These are phyloP conservation scores for Boletus rubescentipes DNA, from an alignment of 768 basidiomycete species.

Conservation along the genomic window DNA sequence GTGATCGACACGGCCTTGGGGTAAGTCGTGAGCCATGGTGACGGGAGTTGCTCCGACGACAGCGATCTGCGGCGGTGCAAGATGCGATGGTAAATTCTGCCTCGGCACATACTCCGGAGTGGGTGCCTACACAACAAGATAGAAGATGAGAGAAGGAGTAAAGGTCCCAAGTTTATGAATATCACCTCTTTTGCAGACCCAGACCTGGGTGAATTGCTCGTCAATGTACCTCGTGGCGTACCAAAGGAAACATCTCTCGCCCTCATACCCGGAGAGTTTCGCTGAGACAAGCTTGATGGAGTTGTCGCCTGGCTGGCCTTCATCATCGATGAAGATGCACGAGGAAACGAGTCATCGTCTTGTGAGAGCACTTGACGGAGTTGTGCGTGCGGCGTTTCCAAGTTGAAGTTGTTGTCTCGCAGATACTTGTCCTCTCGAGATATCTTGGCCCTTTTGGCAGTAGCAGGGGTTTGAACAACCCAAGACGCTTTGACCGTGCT, in stretches of 20 bases:
- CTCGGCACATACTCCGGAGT: constrained; percentile 19
- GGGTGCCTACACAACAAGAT: constrained; percentile 11
- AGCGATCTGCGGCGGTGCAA: constrained; percentile 30
- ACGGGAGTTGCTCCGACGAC: constrained; percentile 32
- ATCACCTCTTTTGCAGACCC: constrained; percentile 28
- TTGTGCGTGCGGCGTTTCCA: constrained; percentile 27
- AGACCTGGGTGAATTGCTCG: constrained; percentile 24
- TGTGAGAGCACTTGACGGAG: constrained; percentile 35
- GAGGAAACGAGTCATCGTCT: constrained; percentile 25
- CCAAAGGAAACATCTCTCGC: constrained; percentile 17
- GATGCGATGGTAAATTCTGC: constrained; percentile 11
- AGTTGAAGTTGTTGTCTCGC: constrained; percentile 14
- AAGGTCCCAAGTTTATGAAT: background rate
- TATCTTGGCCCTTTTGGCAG: constrained; percentile 17
- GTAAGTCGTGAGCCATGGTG: constrained; percentile 20
- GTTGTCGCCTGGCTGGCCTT: constrained; percentile 24
- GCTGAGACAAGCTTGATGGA: constrained; percentile 24
- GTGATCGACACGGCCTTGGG: constrained; percentile 22
- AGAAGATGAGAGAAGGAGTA: constrained; percentile 9
- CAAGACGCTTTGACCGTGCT: constrained; percentile 31
- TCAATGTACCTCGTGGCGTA: constrained; percentile 23
- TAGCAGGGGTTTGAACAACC: constrained; percentile 32
- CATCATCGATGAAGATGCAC: constrained; percentile 28
- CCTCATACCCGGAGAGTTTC: constrained; percentile 21
- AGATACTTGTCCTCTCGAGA: constrained; percentile 32